phyloP scores from a whole-genome alignment of 345 rosid species.

The Hibiscus trionum region DNA sequence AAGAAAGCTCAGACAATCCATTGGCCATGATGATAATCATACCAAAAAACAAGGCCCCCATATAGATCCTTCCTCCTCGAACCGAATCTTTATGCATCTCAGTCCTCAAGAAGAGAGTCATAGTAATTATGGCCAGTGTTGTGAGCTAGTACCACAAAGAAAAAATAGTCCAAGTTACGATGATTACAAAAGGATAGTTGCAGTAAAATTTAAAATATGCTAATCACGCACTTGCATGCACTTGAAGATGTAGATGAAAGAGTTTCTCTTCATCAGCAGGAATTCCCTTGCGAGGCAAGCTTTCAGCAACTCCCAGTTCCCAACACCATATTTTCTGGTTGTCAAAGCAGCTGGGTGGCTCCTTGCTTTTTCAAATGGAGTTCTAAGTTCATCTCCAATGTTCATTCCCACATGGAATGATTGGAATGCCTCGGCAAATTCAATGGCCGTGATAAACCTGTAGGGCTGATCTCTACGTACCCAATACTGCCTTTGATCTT shows the following conservation, averaged over 20 bases:
- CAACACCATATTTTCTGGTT: constrained; percentile 45
- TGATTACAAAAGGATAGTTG: not conserved
- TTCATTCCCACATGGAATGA: constrained; percentile 51
- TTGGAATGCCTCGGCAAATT: constrained; percentile 65
- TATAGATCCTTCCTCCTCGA: constrained; percentile 41
- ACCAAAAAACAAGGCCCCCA: constrained; percentile 62
- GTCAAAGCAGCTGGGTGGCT: constrained; percentile 76
- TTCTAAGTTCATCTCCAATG: constrained; percentile 39
- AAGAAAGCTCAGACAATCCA: constrained; percentile 64
- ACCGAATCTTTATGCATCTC: constrained; percentile 38
- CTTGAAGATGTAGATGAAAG: constrained; percentile 67
- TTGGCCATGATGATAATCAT: constrained; percentile 45
- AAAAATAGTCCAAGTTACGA: constrained; percentile 8
- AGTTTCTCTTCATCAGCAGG: constrained; percentile 72
- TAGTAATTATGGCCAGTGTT: constrained; percentile 22
- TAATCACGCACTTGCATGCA: constrained; percentile 42
- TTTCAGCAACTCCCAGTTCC: constrained; percentile 48
- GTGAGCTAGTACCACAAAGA: constrained; percentile 26
- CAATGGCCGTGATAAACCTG: constrained; percentile 45
- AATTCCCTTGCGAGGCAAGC: constrained; percentile 56
- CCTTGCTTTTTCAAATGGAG: constrained; percentile 48
- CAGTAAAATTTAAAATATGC: not conserved
- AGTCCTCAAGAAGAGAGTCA: constrained; percentile 57
- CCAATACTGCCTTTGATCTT: constrained; percentile 86
- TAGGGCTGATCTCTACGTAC: constrained; percentile 45